A percentile compares a stretch with the other conserved stretches of the same genome.
phyloP scores from a whole-genome alignment of 2,329 filamentous ascomycete species.

The Amylocarpus encephaloides region DNA sequence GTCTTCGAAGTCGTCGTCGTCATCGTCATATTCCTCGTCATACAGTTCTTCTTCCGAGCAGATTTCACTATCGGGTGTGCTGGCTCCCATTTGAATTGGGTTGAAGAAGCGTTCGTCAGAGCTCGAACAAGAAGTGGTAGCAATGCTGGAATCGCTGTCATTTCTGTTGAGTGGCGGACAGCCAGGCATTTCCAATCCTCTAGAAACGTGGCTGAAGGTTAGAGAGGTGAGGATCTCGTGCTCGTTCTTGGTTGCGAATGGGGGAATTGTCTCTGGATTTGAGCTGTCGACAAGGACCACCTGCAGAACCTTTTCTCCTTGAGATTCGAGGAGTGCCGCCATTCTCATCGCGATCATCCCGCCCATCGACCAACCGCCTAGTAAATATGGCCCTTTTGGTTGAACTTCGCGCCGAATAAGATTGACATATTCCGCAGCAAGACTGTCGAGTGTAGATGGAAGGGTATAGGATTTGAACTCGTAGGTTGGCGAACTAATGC shows the following conservation, averaged over 20 bases:
- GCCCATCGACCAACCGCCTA: slow-evolving; percentile 1
- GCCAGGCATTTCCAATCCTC: not conserved
- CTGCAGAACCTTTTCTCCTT: slow-evolving; percentile 1
- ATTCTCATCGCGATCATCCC: not conserved
- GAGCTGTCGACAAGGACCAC: not conserved
- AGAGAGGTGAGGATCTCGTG: slow-evolving; percentile 1
- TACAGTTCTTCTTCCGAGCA: not conserved
- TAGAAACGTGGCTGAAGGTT: not conserved
- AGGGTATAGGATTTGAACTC: not conserved
- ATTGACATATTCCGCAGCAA: not conserved
- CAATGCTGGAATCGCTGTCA: slow-evolving; percentile 1
- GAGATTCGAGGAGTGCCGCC: not conserved
- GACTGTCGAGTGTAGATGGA: not conserved
- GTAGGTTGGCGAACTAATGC: slow-evolving; percentile 1
- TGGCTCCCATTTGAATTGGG: not conserved
- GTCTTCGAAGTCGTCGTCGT: slow-evolving; percentile 1
- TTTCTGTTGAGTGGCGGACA: not conserved
- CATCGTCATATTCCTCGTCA: not conserved
- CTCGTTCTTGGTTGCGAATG: not conserved
- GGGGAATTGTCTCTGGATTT: slow-evolving; percentile 2
- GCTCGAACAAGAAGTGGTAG: not conserved
- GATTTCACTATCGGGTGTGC: slow-evolving; percentile 1
- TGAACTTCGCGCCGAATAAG: slow-evolving; percentile 1
- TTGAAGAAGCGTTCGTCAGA: not conserved
- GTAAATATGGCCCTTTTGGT: slow-evolving; percentile 1